Conservation (phyloP, 164 flowering plant species). For the Dillenia turbinata region DNA sequence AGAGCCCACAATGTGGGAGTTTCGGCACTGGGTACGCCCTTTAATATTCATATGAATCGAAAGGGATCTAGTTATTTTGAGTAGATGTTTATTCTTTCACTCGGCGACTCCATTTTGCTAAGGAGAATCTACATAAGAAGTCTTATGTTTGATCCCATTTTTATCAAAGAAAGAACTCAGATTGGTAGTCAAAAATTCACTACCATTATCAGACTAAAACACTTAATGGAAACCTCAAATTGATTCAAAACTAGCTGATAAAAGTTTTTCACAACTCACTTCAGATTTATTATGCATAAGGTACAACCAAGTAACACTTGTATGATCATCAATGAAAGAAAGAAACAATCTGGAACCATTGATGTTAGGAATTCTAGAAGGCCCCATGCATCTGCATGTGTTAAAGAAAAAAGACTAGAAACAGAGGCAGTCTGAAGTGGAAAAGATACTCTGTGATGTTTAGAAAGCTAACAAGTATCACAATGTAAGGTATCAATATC, state of each 20-base stretch:
- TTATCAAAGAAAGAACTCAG: background rate
- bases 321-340: slow-evolving; percentile 2
- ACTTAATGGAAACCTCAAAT: background rate
- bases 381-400: too few relatives aligned
- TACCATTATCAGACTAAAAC: slow-evolving; percentile 1
- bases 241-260: background rate
- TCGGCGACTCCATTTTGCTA: background rate
- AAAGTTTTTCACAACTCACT: background rate
- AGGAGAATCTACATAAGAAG: slow-evolving; percentile 1
- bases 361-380: too few relatives aligned
- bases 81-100: background rate
- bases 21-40: too few relatives aligned
- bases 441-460: too few relatives aligned
- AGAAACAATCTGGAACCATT: too few relatives aligned
- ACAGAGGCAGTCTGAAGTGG: too few relatives aligned
- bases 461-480: too few relatives aligned
- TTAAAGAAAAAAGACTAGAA: too few relatives aligned
- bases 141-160: background rate
- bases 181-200: background rate
- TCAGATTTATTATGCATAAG: background rate
- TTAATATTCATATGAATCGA: background rate
- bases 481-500: too few relatives aligned
- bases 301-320: background rate
- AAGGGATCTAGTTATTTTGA: background rate
- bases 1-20: too few relatives aligned